These are phyloP conservation scores for Allomyces arbusculus DNA, from an alignment of 192 early-diverging fungal genomes.

Conservation along the genomic window DNA sequence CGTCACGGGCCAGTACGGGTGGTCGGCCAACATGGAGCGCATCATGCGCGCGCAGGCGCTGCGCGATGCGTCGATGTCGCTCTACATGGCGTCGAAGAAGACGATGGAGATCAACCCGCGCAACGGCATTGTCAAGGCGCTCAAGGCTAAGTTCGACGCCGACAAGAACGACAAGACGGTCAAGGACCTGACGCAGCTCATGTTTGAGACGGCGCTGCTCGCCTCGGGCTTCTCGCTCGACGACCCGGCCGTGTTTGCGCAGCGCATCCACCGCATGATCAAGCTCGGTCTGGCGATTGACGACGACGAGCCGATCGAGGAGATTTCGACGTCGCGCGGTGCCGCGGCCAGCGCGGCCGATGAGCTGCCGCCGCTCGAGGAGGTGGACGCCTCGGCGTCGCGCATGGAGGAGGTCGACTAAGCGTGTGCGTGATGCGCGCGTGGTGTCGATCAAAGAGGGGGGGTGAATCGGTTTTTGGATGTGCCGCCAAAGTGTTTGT, in stretches of 20 bases:
- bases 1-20: slow-evolving; percentile 95
- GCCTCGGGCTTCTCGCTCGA: slow-evolving; percentile 95
- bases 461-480: no score
- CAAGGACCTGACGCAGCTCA: slow-evolving; percentile 83
- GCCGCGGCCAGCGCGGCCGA: slow-evolving; percentile 6
- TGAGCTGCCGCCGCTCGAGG: slow-evolving; percentile 39
- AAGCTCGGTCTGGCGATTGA: slow-evolving; percentile 93
- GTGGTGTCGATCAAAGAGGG: no score
- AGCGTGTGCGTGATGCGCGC: background rate
- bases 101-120: slow-evolving; percentile 94
- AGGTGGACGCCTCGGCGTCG: slow-evolving; percentile 20
- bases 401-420: slow-evolving; percentile 37
- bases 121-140: slow-evolving; percentile 84
- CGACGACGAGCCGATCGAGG: slow-evolving; percentile 41
- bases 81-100: slow-evolving; percentile 99
- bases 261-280: slow-evolving; percentile 98
- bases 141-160: slow-evolving; percentile 76
- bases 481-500: no score
- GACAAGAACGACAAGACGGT: slow-evolving; percentile 99
- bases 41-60: slow-evolving; percentile 99
- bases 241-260: slow-evolving; percentile 76
- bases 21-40: slow-evolving; percentile 99
- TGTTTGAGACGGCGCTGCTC: slow-evolving; percentile 88
- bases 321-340: slow-evolving; percentile 1
- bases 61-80: slow-evolving; percentile 92